Percentiles rank a stretch among this genome's conserved stretches.
Conservation (phyloP, 1,284 basidiomycete species). For the Naganishia liquefaciens region DNA sequence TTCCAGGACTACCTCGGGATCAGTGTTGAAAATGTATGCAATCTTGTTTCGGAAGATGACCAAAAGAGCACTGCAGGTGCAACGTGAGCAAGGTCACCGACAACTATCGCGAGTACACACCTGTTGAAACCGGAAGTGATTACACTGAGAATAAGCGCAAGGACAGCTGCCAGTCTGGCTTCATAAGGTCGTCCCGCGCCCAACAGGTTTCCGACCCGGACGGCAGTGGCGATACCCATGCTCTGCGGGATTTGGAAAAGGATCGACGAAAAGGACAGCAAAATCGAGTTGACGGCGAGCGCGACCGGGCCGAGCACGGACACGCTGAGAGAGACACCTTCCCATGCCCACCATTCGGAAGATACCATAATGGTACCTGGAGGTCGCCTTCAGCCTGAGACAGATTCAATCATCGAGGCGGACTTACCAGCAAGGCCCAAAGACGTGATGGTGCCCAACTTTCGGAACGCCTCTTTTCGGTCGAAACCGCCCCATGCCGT, state of each 20-base stretch:
- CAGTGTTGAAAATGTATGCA: constrained; percentile 82
- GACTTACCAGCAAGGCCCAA: constrained; percentile 75
- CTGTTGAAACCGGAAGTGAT: constrained; percentile 64
- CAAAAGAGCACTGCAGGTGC: constrained; percentile 62
- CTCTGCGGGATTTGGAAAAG: constrained; percentile 84
- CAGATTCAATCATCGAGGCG: constrained; percentile 26
- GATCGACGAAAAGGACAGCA: constrained; percentile 63
- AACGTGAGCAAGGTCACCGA: background rate
- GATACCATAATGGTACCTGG: constrained; percentile 49
- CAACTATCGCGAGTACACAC: constrained; percentile 51
- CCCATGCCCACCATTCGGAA: constrained; percentile 56
- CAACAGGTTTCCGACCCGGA: constrained; percentile 80
- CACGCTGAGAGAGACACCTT: constrained; percentile 47
- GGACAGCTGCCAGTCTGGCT: constrained; percentile 66
- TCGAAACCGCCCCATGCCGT: constrained; percentile 82
- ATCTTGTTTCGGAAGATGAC: constrained; percentile 70
- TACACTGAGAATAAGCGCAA: constrained; percentile 65
- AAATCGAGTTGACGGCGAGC: constrained; percentile 59
- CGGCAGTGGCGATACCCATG: constrained; percentile 75
- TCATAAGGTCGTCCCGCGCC: constrained; percentile 69
- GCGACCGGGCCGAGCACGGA: constrained; percentile 54
- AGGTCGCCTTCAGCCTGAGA: too few relatives aligned
- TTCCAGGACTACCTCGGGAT: constrained; percentile 63
- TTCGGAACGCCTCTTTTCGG: constrained; percentile 64
- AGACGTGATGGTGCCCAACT: constrained; percentile 69